Evolutionary conservation across 2,329 filamentous ascomycete species (phyloP).

Genomic region (Ampelomyces quisqualis): DNA sequence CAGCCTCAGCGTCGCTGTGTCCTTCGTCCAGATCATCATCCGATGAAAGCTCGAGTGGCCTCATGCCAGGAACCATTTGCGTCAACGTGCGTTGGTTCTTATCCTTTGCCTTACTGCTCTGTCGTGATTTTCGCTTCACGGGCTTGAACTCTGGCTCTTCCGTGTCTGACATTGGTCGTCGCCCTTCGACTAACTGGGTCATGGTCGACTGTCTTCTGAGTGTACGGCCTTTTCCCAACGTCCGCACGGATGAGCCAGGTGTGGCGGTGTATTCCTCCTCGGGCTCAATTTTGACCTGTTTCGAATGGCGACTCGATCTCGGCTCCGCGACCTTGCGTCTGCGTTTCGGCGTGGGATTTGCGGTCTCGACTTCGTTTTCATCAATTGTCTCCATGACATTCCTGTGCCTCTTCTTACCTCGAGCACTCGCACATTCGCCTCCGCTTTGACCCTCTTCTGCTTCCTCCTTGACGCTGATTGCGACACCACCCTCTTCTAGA

Average conservation of each 20-base stretch:
- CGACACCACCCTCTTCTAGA: slow-evolving; percentile 7
- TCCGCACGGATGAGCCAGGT: slow-evolving; percentile 2
- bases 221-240: slow-evolving; percentile 7
- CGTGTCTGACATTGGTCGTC: slow-evolving; percentile 17
- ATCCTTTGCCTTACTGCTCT: slow-evolving; percentile 16
- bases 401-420: slow-evolving; percentile 21
- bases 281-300: slow-evolving; percentile 2
- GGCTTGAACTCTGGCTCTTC: slow-evolving; percentile 31
- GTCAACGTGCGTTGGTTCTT: slow-evolving; percentile 36
- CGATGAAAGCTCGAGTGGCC: slow-evolving; percentile 14
- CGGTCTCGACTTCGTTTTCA: slow-evolving; percentile 8
- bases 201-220: slow-evolving; percentile 39
- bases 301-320: slow-evolving; percentile 7
- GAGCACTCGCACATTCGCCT: slow-evolving; percentile 3
- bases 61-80: slow-evolving; percentile 38
- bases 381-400: slow-evolving; percentile 6
- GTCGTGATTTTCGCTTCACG: slow-evolving; percentile 19
- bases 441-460: not conserved
- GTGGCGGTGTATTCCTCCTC: slow-evolving; percentile 6
- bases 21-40: slow-evolving; percentile 24
- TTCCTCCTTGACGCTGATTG: not conserved
- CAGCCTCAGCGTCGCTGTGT: slow-evolving; percentile 17
- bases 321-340: slow-evolving; percentile 10
- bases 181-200: slow-evolving; percentile 36
- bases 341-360: slow-evolving; percentile 20